Evolutionary conservation across 1,139 yeast species (phyloP).

Genomic region (Geotrichum histeridarum): DNA sequence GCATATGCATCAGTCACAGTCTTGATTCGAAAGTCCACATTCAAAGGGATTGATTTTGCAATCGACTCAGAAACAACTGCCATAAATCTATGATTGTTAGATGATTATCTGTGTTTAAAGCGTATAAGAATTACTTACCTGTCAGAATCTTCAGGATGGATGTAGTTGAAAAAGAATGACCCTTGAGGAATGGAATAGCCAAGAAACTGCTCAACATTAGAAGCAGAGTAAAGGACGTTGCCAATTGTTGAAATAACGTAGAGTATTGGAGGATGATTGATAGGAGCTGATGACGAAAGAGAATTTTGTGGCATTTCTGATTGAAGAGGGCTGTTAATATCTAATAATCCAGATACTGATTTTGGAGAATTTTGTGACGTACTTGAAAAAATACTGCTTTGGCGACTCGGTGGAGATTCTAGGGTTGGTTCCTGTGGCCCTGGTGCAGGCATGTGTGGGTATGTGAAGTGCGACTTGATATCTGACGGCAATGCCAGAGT

Average conservation of each 20-base stretch:
- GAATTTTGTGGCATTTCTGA: background rate
- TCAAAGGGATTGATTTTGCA: background rate
- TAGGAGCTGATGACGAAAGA: background rate
- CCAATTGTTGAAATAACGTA: constrained; percentile 3
- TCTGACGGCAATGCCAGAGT: background rate
- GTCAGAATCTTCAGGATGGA: constrained; percentile 5
- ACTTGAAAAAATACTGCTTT: background rate
- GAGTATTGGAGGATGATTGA: background rate
- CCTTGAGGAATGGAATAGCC: constrained; percentile 1
- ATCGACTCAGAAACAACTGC: background rate
- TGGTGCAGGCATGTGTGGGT: background rate
- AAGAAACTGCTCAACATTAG: background rate
- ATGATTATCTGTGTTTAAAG: background rate
- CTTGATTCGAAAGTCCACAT: background rate
- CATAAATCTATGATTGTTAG: background rate
- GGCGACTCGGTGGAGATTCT: background rate
- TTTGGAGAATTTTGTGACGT: background rate
- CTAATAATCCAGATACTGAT: background rate
- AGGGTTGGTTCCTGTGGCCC: background rate
- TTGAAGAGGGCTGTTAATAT: background rate
- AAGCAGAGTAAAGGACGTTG: constrained; percentile 2
- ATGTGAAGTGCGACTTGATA: background rate
- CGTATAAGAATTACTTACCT: background rate
- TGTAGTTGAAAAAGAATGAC: constrained; percentile 2
- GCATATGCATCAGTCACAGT: constrained; percentile 2